Evolutionary conservation across 345 rosid species (phyloP).

Genomic region (Stellera chamaejasme): DNA sequence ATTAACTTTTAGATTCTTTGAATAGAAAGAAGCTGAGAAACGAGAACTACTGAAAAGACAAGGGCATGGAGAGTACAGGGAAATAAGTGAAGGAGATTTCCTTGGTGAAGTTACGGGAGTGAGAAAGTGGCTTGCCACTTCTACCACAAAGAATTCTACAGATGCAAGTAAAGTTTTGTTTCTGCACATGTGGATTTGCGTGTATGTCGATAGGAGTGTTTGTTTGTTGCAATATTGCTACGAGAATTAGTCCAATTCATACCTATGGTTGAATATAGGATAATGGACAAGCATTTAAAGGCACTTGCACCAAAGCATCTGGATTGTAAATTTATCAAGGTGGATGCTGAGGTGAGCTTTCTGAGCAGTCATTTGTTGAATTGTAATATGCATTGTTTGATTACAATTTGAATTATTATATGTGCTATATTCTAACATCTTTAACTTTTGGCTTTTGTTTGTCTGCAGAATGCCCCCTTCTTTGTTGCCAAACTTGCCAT

Average conservation of each 20-base stretch:
- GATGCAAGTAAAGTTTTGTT: conserved; percentile 63
- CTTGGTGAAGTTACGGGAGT: conserved; percentile 93
- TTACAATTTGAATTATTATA: too few species aligned
- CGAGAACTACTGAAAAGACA: conserved; percentile 66
- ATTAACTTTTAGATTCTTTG: conserved; percentile 16
- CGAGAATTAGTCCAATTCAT: not conserved
- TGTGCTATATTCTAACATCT: not conserved
- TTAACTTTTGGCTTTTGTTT: not conserved
- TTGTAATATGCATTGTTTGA: not conserved
- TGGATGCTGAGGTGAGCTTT: conserved; percentile 76
- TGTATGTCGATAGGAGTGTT: not conserved
- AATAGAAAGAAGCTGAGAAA: conserved; percentile 89
- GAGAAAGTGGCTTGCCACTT: conserved; percentile 82
- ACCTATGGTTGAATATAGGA: conserved; percentile 34
- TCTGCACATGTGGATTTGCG: not conserved
- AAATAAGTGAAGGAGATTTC: conserved; percentile 87
- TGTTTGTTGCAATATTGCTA: not conserved
- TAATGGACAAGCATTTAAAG: conserved; percentile 95
- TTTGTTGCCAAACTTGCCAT: conserved; percentile 77
- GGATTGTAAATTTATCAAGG: conserved; percentile 82
- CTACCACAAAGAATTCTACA: conserved; percentile 79
- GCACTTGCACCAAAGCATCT: conserved; percentile 61
- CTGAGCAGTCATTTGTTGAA: not conserved
- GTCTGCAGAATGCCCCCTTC: conserved; percentile 86
- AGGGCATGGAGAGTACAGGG: conserved; percentile 93